Percentiles rank a stretch among this genome's conserved stretches.
Conservation (phyloP, 2,329 filamentous ascomycete species). For the Paracorniculantispora psalliotae region DNA sequence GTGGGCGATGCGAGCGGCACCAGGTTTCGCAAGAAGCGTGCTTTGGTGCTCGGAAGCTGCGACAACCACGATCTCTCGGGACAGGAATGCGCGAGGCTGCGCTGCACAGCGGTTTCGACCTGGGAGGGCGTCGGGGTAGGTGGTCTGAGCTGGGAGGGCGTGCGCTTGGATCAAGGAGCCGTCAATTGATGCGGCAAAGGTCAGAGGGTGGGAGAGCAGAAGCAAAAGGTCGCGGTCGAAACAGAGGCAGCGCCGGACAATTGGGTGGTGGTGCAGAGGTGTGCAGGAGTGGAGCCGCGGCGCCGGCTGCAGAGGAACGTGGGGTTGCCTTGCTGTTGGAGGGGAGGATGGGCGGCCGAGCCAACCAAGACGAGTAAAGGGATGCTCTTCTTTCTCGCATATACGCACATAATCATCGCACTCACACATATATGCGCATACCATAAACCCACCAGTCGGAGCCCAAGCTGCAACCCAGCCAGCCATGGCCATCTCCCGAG, state of each 20-base stretch:
- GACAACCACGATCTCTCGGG: neutral
- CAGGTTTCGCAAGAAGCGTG: neutral
- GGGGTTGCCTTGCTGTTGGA: too few relatives aligned
- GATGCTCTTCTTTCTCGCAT: too few relatives aligned
- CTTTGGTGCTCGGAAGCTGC: neutral
- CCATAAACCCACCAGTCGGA: neutral
- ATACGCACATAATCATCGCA: too few relatives aligned
- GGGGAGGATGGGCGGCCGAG: too few relatives aligned
- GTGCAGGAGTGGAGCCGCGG: conserved; percentile 10
- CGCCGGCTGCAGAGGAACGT: neutral
- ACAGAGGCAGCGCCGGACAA: neutral
- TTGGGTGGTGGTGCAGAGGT: conserved; percentile 6
- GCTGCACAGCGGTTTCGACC: neutral
- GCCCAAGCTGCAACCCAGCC: neutral
- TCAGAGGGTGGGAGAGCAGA: too few relatives aligned
- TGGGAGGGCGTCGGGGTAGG: conserved; percentile 8
- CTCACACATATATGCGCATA: too few relatives aligned
- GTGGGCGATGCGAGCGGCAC: neutral
- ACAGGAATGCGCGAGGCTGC: conserved; percentile 4
- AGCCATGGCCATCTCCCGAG: too few relatives aligned
- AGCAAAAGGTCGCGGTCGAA: neutral
- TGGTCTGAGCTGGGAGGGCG: neutral
- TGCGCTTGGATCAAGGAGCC: neutral
- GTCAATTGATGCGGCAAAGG: conserved; percentile 11
- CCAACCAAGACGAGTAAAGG: too few relatives aligned